A percentile compares a stretch with the other conserved stretches of the same genome.
phyloP scores from a whole-genome alignment of 345 rosid species.

The Durio zibethinus region DNA sequence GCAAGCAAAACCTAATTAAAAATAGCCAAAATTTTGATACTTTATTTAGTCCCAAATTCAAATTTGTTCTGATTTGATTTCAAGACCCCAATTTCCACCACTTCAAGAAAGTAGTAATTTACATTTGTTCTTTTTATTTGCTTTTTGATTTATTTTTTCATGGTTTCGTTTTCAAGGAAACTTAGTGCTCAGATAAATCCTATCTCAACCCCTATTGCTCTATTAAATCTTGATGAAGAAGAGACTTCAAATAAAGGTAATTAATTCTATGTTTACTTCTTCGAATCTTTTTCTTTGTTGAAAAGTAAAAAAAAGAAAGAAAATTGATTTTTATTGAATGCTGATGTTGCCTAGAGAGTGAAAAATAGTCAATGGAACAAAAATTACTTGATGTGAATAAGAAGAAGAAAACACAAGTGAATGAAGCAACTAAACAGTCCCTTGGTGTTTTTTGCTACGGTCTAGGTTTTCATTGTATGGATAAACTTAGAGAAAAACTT shows the following conservation, averaged over 20 bases:
- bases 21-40: slow-evolving; percentile 30
- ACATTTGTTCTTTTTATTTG: not conserved
- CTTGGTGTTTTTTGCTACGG: slow-evolving; percentile 28
- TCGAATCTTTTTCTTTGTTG: slow-evolving; percentile 5
- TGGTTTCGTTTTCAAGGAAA: slow-evolving; percentile 37
- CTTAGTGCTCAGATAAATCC: slow-evolving; percentile 53
- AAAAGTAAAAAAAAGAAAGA: slow-evolving; percentile 1
- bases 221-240: slow-evolving; percentile 61
- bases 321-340: slow-evolving; percentile 4
- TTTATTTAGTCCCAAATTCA: slow-evolving; percentile 80
- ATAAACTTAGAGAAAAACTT: slow-evolving; percentile 81
- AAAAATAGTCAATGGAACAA: slow-evolving; percentile 21
- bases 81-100: slow-evolving; percentile 63
- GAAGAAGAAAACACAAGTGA: slow-evolving; percentile 25
- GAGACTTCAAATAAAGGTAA: slow-evolving; percentile 36
- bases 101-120: slow-evolving; percentile 71
- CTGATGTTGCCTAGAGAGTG: slow-evolving; percentile 29
- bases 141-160: slow-evolving; percentile 7
- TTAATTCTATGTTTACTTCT: not conserved
- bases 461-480: slow-evolving; percentile 52
- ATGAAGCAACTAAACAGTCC: slow-evolving; percentile 23
- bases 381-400: slow-evolving; percentile 18
- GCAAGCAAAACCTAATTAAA: slow-evolving; percentile 22
- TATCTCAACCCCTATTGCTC: slow-evolving; percentile 34
- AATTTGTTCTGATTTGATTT: slow-evolving; percentile 54